Conservation (phyloP, 2,329 filamentous ascomycete species). For the Erysiphe pisi region DNA sequence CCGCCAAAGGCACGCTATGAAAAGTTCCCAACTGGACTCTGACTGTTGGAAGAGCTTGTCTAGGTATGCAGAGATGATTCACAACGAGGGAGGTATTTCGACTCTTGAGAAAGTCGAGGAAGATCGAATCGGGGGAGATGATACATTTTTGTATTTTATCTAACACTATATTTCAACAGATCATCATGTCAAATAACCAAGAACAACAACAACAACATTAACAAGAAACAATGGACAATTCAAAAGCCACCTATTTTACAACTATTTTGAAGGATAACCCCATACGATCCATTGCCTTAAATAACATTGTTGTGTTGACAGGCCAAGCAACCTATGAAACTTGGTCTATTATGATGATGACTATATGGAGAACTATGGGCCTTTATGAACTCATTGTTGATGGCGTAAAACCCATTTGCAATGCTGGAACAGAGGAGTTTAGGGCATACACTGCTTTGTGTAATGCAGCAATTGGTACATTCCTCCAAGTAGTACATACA, state of each 20-base stretch:
- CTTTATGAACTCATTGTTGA: background rate
- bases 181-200: too few species aligned
- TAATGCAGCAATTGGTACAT: background rate
- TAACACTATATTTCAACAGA: too few species aligned
- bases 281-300: background rate
- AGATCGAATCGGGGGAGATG: background rate
- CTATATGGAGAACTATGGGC: background rate
- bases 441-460: background rate
- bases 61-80: background rate
- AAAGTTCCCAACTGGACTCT: background rate
- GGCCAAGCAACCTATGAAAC: background rate
- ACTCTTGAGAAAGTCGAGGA: background rate
- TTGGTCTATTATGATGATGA: background rate
- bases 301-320: constrained; percentile 17
- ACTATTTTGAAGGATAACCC: background rate
- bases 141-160: background rate
- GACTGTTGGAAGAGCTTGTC: background rate
- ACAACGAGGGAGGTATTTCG: background rate
- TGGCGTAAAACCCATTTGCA: background rate
- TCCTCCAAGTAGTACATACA: background rate
- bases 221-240: background rate
- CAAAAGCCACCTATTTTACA: background rate
- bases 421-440: background rate
- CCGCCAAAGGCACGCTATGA: background rate
- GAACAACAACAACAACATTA: background rate